phyloP scores from a whole-genome alignment of 2,329 filamentous ascomycete genomes.

The Cercospora berteroae region DNA sequence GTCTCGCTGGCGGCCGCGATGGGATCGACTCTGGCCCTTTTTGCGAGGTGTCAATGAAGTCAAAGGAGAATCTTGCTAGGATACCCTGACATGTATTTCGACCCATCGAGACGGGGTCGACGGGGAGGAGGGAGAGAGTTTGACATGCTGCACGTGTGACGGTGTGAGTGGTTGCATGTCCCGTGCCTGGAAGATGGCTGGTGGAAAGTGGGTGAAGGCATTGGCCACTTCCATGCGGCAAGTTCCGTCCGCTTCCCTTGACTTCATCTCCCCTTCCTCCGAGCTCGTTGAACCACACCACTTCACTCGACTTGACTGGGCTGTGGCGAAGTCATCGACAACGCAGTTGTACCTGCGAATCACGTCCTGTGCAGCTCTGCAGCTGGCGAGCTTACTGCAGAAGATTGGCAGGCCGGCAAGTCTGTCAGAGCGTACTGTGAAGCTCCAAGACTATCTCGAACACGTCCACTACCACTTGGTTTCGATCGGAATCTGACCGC shows the following conservation, averaged over 20 bases:
- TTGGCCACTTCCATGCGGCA: not conserved
- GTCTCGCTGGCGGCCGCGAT: not conserved
- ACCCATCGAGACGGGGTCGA: not conserved
- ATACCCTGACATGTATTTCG: not conserved
- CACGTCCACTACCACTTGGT: not conserved
- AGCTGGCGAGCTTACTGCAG: not conserved
- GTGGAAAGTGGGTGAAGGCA: not conserved
- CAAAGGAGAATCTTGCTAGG: not conserved
- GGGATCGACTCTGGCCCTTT: not conserved
- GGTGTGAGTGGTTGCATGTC: not conserved
- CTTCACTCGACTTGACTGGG: not conserved
- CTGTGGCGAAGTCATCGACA: not conserved
- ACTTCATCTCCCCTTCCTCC: conserved; percentile 1
- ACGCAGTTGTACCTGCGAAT: not conserved
- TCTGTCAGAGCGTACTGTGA: not conserved
- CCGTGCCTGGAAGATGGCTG: not conserved
- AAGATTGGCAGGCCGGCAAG: not conserved
- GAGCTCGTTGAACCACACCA: not conserved
- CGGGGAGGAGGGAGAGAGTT: not conserved
- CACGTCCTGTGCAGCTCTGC: not conserved
- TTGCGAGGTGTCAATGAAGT: not conserved
- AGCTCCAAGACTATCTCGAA: not conserved
- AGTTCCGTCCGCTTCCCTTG: not conserved
- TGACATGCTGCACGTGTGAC: not conserved
- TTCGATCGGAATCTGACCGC: not conserved